These are phyloP conservation scores for Globisporangium parvum DNA, from an alignment of 352 stramenopile genomes.

Conservation along the genomic window DNA sequence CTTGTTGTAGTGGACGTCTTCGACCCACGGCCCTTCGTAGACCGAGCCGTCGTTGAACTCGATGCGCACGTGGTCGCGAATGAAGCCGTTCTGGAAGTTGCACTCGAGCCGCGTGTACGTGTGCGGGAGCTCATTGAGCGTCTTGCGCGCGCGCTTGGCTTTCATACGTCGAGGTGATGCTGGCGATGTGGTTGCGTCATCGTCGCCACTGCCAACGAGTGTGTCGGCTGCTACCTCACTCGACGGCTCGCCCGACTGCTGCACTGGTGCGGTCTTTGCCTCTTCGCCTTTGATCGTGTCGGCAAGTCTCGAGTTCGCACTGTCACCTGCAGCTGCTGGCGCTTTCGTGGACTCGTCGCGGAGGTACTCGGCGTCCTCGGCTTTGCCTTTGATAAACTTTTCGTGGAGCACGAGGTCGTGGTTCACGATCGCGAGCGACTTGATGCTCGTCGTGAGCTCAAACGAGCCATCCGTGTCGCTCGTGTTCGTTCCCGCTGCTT, in stretches of 20 bases:
- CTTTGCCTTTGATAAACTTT: slow-evolving; percentile 63
- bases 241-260: background rate
- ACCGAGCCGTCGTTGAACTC: slow-evolving; percentile 76
- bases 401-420: slow-evolving; percentile 63
- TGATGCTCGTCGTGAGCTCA: slow-evolving; percentile 35
- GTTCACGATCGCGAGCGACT: slow-evolving; percentile 68
- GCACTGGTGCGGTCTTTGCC: background rate
- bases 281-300: slow-evolving; percentile 1
- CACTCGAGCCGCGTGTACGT: slow-evolving; percentile 73
- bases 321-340: background rate
- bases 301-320: slow-evolving; percentile 1
- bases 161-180: background rate
- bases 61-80: slow-evolving; percentile 54
- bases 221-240: background rate
- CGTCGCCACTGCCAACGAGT: background rate
- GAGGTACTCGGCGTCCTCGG: slow-evolving; percentile 50
- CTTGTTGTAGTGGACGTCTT: slow-evolving; percentile 49
- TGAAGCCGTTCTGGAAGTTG: slow-evolving; percentile 57
- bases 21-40: slow-evolving; percentile 79
- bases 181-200: background rate
- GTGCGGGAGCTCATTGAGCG: slow-evolving; percentile 39
- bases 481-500: slow-evolving; percentile 9
- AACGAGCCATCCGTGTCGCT: slow-evolving; percentile 6
- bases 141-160: slow-evolving; percentile 10
- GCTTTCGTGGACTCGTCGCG: slow-evolving; percentile 20